Base-by-base conservation (phyloP, 192 early-diverging fungal genomes). In the Coemansia sp. region DNA sequence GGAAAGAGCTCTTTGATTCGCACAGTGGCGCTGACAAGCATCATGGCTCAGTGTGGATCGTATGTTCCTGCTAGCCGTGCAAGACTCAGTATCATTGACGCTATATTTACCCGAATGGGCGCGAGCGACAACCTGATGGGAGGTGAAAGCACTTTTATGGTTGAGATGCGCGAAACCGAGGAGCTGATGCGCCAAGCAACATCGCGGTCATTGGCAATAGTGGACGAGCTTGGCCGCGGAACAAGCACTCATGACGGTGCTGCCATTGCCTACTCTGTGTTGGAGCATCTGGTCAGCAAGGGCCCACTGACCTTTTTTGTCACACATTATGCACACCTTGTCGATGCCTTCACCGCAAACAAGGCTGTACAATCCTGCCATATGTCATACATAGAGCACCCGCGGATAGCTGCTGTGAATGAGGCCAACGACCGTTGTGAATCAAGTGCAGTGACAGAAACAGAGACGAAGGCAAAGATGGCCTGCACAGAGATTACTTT, bases 171-270 rank as follows among this genome's bases (percentile, higher is more conserved):
- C 38, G 98, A 99, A 78, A 98, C 98, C 0, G 92, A 91, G 41
- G 92, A 89, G 64, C 94, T 99, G 64, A 64, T 99, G 54, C 84
- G 87, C 19, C 91, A 97, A 64, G 93, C 92, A 0, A 97, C 95
- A 0, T 89, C 89, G 6, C 83, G 86, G 0, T 96, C 94, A 4
- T 85, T 98, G 65, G 96, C 95, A 15, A 94, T 98, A 70, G 65
- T 99, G 56, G 98, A 99, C 77, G 98, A 99, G 82, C 86, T 99
- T 13, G 98, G 98, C 54, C 87, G 98, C 40, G 98, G 96, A 16
- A 99, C 98, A 0, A 92, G 89, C 64, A 99, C 98, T 0, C 94
- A 93, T 84, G 98, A 99, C 79, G 98, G 98, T 13, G 92, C 94
- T 57, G 94, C 98, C 37, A 96, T 99, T 64, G 98, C 98, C 0